Evolutionary conservation across 192 early-diverging fungal genomes (phyloP), one percentile per base, ranked within the genome.

Genomic region (Pilaira anomala): DNA sequence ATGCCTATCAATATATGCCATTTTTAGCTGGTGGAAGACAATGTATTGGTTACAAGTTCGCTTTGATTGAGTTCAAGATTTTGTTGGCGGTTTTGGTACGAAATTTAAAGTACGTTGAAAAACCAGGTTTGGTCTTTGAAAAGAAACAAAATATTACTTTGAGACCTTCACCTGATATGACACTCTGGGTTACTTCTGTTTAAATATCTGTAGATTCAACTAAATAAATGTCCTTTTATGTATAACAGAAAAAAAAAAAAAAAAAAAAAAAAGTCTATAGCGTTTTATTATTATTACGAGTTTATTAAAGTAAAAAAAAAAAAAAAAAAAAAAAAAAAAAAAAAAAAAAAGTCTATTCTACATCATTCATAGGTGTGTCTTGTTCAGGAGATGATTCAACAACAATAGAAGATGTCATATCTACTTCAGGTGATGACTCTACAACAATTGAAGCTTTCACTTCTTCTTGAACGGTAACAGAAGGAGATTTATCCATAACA

Each of bases 1-100:
- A 65, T 2, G 36, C 69, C 45, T 70, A 79, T 61, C 53, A 60
- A 42, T 76, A 76, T 39, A 67, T 71, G 63, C 82, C 84, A 0
- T 86, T 86, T 52, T 56, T 78, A 33, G 73, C 78, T 3, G 84
- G 84, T 22, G 72, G 73, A 18, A 48, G 80, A 3, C 79, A 80
- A 25, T 85, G 84, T 30, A 84, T 85, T 25, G 84, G 84, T 14
- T 71, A 77, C 50, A 75, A 72, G 62, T 79, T 86, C 62, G 84
- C 82, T 41, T 60, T 79, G 58, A 74, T 78, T 19, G 84, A 86
- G 67, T 69, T 78, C 44, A 86, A 86, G 70, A 67, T 84, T 42
- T 55, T 84, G 6, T 24, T 86, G 21, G 78, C 76, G 19, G 60
- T 80, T 8, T 42, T 84, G 25, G 56, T 83, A 36, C 52, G 60